Percentiles rank a stretch among this genome's conserved stretches.
phyloP scores from a whole-genome alignment of 768 basidiomycete genomes.

The Russula sp. region DNA sequence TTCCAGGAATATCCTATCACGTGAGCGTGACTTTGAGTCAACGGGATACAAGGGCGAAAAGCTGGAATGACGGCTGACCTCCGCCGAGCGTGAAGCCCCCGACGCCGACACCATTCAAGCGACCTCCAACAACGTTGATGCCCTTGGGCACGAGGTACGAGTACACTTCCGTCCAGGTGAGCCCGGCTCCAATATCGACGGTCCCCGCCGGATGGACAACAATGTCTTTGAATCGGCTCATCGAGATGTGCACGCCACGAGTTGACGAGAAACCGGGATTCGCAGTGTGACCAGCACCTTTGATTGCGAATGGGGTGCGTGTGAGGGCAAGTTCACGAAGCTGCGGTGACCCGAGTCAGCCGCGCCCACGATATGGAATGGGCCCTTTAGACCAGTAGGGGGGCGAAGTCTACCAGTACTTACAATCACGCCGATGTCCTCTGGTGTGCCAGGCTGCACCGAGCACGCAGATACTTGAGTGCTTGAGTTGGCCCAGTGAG shows the following conservation, averaged over 20 bases:
- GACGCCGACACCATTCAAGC: neutral
- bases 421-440: neutral
- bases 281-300: neutral
- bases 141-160: neutral
- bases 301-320: neutral
- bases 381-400: no score
- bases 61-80: neutral
- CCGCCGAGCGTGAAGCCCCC: neutral
- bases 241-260: neutral
- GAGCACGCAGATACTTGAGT: slow-evolving; percentile 1
- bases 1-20: slow-evolving; percentile 10
- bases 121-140: neutral
- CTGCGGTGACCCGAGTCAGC: neutral
- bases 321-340: neutral
- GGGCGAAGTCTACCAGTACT: neutral
- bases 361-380: no score
- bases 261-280: slow-evolving; percentile 8
- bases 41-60: neutral
- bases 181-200: neutral
- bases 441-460: neutral
- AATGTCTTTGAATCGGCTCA: neutral
- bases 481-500: slow-evolving; percentile 4
- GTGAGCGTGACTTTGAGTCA: neutral
- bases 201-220: neutral
- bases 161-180: neutral